Evolutionary conservation across 495 filamentous ascomycete species (phyloP), one percentile per base, ranked within the genome.

Genomic region (Penicillium egyptiacum): DNA sequence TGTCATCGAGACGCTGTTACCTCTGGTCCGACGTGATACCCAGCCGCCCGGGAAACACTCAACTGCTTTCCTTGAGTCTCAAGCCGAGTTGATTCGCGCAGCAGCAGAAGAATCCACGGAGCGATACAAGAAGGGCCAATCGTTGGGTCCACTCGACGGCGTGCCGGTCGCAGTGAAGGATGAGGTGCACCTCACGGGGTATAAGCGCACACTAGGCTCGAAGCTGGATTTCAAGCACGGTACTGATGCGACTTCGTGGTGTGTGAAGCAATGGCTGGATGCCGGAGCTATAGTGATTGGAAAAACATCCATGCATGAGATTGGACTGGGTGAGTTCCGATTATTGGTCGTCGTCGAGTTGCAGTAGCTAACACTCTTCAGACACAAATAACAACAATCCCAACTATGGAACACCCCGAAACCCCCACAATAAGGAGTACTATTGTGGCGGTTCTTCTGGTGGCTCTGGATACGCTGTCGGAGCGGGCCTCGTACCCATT

Each of bases 391-490:
- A 92, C 70, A 91, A 90, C 74, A 93, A 95, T 59, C 88, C 88
- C 20, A 83, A 81, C 50, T 81, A 81, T 61, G 92, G 92, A 17
- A 96, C 91, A 0, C 89, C 92, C 0, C 72, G 79, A 3, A 98
- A 98, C 71, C 94, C 92, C 43, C 84, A 91, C 64, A 92, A 95
- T 67, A 68, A 73, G 0, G 62, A 77, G 3, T 96, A 92, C 76
- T 97, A 95, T 72, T 86, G 88, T 25, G 93, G 93, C 26, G 93
- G 93, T 16, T 95, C 90, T 0, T 96, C 92, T 0, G 89, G 91
- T 7, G 93, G 93, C 5, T 84, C 86, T 23, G 92, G 83, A 1
- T 96, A 92, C 53, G 84, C 88, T 40, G 83, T 96, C 33, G 77
- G 82, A 10, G 79, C 85, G 5, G 92, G 92, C 1, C 67, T 96